Evolutionary conservation across 2,329 filamentous ascomycete genomes (phyloP).

Genomic region (Huntiella savannae): DNA sequence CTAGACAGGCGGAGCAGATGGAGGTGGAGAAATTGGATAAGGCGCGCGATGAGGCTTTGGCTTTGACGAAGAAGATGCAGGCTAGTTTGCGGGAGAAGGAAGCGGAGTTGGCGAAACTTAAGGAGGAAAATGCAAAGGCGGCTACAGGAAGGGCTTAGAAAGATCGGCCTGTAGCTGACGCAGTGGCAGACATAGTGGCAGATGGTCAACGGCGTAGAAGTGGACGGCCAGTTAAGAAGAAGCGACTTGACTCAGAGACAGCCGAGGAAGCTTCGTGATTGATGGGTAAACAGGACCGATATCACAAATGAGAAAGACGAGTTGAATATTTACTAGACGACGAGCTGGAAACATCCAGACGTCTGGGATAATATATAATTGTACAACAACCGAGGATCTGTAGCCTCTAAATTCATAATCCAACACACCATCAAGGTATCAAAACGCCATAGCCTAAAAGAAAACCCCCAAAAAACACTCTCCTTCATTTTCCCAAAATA

Average conservation of each 20-base stretch:
- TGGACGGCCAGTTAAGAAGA: not conserved
- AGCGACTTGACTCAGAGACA: too few species aligned
- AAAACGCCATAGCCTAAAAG: not conserved
- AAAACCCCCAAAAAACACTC: not conserved
- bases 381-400: not conserved
- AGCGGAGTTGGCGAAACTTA: conserved; percentile 38
- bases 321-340: not conserved
- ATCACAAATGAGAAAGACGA: not conserved
- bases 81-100: conserved; percentile 46
- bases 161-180: not conserved
- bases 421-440: not conserved
- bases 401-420: not conserved
- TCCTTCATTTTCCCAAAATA: not conserved
- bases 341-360: not conserved
- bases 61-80: conserved; percentile 39
- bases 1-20: conserved; percentile 46
- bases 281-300: too few species aligned
- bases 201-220: not conserved
- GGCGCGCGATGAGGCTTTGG: conserved; percentile 43
- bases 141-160: conserved; percentile 15
- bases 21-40: conserved; percentile 43
- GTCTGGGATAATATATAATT: not conserved
- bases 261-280: too few species aligned
- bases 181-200: not conserved
- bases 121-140: conserved; percentile 36